Percentiles rank a stretch among this genome's conserved stretches.
Conservation (phyloP, 768 basidiomycete genomes). For the Agaricus subrufescens region DNA sequence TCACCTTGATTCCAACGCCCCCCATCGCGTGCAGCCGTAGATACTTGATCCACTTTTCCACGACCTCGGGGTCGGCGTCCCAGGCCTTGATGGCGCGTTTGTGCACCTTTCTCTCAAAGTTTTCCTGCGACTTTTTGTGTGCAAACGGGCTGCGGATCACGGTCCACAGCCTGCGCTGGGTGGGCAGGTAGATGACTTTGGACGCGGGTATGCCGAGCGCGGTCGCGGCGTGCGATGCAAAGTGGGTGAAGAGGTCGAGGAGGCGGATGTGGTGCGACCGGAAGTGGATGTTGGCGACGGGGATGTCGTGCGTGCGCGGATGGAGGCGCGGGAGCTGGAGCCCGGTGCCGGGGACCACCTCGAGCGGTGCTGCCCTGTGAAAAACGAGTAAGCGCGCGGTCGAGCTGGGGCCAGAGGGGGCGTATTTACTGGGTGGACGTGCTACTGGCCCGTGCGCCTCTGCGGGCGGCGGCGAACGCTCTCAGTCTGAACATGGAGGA, state of each 20-base stretch:
- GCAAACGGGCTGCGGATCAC: conserved; percentile 83
- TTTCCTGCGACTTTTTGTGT: conserved; percentile 94
- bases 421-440: neutral
- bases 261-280: conserved; percentile 65
- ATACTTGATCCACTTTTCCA: conserved; percentile 80
- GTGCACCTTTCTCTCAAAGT: conserved; percentile 83
- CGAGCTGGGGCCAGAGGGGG: neutral
- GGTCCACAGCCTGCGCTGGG: conserved; percentile 76
- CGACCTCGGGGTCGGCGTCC: conserved; percentile 76
- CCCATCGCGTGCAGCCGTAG: conserved; percentile 68
- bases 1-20: conserved; percentile 84
- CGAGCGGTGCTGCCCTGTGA: conserved; percentile 7
- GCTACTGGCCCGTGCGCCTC: conserved; percentile 3
- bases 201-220: conserved; percentile 80
- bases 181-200: conserved; percentile 61
- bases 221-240: conserved; percentile 79
- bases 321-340: conserved; percentile 51
- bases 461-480: neutral
- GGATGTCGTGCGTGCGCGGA: conserved; percentile 60
- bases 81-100: conserved; percentile 87
- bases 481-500: conserved; percentile 16
- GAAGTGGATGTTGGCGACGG: conserved; percentile 80
- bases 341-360: conserved; percentile 50
- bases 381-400: neutral
- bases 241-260: conserved; percentile 79